Conservation (phyloP, 441 rosid genomes). For the Gossypium schwendimanii region DNA sequence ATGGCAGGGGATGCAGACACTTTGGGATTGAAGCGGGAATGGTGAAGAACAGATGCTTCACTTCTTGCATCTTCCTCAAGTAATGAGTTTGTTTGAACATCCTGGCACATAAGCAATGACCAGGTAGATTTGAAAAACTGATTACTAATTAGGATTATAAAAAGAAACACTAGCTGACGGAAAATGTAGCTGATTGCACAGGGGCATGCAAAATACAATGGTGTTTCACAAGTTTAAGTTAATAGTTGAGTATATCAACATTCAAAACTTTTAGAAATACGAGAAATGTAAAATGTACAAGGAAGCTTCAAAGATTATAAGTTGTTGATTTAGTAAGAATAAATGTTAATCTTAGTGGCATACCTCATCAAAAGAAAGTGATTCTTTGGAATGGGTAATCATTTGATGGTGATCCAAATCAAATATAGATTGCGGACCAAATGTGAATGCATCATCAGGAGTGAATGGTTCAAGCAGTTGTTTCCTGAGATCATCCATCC, state of each 20-base stretch:
- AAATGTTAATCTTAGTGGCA: neutral
- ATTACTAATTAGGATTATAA: neutral
- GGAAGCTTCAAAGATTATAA: neutral
- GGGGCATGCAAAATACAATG: neutral
- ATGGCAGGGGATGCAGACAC: slow-evolving; percentile 22
- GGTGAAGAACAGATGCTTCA: slow-evolving; percentile 60
- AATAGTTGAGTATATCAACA: neutral
- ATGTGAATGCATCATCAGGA: slow-evolving; percentile 78
- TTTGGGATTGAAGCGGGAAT: slow-evolving; percentile 49
- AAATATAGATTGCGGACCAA: slow-evolving; percentile 45
- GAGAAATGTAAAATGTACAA: neutral
- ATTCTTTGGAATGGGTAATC: slow-evolving; percentile 56
- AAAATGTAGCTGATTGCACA: neutral
- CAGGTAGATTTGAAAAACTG: neutral
- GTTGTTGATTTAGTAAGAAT: neutral
- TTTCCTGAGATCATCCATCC: slow-evolving; percentile 44
- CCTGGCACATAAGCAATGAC: slow-evolving; percentile 36
- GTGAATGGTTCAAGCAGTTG: slow-evolving; percentile 72
- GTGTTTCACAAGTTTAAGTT: neutral
- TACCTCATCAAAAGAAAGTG: slow-evolving; percentile 87
- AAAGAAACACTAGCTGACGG: neutral
- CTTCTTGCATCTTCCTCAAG: slow-evolving; percentile 63
- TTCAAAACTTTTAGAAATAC: neutral
- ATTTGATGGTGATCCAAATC: slow-evolving; percentile 42
- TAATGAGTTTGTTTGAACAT: slow-evolving; percentile 38